Evolutionary conservation across 1,284 basidiomycete genomes (phyloP).

Genomic region (Cutaneotrichosporon sp.): DNA sequence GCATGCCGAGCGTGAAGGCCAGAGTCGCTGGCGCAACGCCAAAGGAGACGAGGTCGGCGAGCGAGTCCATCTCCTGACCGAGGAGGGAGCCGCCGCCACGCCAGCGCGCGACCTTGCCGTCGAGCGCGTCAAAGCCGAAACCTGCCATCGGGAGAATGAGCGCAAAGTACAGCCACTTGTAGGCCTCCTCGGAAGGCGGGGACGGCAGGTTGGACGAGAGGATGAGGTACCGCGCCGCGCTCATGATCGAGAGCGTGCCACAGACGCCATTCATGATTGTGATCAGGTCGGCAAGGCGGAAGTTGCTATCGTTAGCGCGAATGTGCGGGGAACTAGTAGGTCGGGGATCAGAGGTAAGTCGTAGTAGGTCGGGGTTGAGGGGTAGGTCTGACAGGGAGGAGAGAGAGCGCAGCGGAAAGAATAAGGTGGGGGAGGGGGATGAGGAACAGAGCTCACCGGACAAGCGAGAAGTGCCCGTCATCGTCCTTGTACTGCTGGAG

Average conservation of each 20-base stretch:
- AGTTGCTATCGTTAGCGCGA: conserved; percentile 8
- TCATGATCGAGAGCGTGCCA: conserved; percentile 86
- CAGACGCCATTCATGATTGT: conserved; percentile 96
- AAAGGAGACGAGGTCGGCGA: conserved; percentile 96
- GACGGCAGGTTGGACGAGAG: conserved; percentile 66
- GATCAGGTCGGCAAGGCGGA: conserved; percentile 19
- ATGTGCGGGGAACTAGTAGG: neutral
- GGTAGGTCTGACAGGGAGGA: neutral
- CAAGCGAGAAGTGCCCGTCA: conserved; percentile 91
- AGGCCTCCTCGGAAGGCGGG: conserved; percentile 42
- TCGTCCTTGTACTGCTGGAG: conserved; percentile 83
- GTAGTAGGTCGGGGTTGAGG: neutral
- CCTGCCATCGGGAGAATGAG: conserved; percentile 86
- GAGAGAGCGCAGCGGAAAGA: neutral
- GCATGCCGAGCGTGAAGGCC: conserved; percentile 86
- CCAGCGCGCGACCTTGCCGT: conserved; percentile 98
- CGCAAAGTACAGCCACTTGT: conserved; percentile 69
- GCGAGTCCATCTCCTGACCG: conserved; percentile 96
- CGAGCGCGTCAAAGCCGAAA: conserved; percentile 96
- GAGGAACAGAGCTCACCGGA: conserved; percentile 63
- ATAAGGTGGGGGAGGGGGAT: neutral
- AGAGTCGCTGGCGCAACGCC: conserved; percentile 93
- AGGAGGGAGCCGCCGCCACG: conserved; percentile 91
- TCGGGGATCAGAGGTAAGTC: neutral
- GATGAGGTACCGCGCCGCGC: conserved; percentile 86